These are phyloP conservation scores for Penicillium tannophilum DNA, from an alignment of 495 filamentous ascomycete genomes.

Conservation along the genomic window DNA sequence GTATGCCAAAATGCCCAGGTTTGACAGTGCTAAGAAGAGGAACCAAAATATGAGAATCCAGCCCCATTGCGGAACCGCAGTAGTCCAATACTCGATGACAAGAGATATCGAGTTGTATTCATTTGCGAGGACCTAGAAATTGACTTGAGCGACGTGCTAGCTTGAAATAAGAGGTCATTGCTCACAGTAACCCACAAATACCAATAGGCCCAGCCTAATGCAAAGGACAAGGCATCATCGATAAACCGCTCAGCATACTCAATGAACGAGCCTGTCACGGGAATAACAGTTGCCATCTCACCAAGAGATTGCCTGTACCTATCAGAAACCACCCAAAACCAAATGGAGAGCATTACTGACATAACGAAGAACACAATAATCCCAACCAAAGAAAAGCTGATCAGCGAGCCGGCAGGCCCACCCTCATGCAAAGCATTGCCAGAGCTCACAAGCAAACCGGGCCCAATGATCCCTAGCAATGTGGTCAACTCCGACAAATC, in stretches of 20 bases:
- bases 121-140: conserved; percentile 45
- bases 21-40: conserved; percentile 42
- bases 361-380: conserved; percentile 67
- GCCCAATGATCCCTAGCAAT: conserved; percentile 48
- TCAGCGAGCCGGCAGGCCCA: conserved; percentile 63
- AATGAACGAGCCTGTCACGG: conserved; percentile 57
- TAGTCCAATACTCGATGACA: conserved; percentile 43
- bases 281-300: conserved; percentile 59
- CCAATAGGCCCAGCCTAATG: conserved; percentile 61
- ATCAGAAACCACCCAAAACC: conserved; percentile 4
- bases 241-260: conserved; percentile 59
- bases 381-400: conserved; percentile 63
- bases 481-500: neutral
- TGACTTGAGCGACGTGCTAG: conserved; percentile 1
- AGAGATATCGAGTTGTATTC: conserved; percentile 55
- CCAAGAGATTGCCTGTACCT: conserved; percentile 51
- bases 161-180: neutral
- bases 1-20: conserved; percentile 64
- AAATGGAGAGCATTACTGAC: conserved; percentile 13
- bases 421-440: conserved; percentile 62
- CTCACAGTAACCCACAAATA: conserved; percentile 55
- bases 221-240: conserved; percentile 55
- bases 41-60: conserved; percentile 71
- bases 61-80: conserved; percentile 50
- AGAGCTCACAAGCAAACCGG: conserved; percentile 53